These are phyloP conservation scores for Metarhizium sp. DNA, from an alignment of 2,329 filamentous ascomycete species.

Conservation along the genomic window DNA sequence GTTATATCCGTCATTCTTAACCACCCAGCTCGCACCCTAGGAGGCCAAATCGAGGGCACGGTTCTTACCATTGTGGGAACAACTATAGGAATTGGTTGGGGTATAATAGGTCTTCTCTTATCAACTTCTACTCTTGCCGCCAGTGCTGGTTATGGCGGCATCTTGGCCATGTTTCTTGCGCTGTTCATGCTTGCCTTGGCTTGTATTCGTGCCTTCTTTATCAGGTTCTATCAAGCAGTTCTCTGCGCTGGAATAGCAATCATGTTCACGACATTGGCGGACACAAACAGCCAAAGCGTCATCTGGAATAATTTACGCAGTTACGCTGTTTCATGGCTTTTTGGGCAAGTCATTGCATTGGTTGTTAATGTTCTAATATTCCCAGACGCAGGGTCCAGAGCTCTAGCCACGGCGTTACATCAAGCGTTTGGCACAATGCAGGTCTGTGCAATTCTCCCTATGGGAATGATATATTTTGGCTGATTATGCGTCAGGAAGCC, in stretches of 20 bases:
- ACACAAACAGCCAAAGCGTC: constrained; percentile 31
- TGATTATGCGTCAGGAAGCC: constrained; percentile 16
- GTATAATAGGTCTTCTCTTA: constrained; percentile 41
- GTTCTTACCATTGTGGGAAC: constrained; percentile 44
- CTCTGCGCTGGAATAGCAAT: constrained; percentile 47
- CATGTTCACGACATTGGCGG: constrained; percentile 42
- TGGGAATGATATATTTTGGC: neutral
- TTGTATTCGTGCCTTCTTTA: constrained; percentile 44
- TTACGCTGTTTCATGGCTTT: constrained; percentile 46
- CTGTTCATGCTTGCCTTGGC: constrained; percentile 42
- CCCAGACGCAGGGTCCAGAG: constrained; percentile 46
- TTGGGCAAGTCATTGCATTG: constrained; percentile 45
- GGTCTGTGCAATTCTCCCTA: constrained; percentile 16
- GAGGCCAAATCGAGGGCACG: constrained; percentile 47
- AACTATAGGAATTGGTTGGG: constrained; percentile 45
- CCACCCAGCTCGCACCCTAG: constrained; percentile 45
- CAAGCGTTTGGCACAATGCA: constrained; percentile 37
- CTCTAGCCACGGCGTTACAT: constrained; percentile 38
- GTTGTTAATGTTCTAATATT: constrained; percentile 36
- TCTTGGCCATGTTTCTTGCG: constrained; percentile 45
- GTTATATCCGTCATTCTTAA: constrained; percentile 48
- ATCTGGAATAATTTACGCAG: constrained; percentile 40
- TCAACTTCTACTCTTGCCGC: constrained; percentile 40
- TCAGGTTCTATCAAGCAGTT: constrained; percentile 45
- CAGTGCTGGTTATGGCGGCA: constrained; percentile 39